Evolutionary conservation across 495 filamentous ascomycete species (phyloP), one percentile per base, ranked within the genome.

Genomic region (Penicillium roqueforti): DNA sequence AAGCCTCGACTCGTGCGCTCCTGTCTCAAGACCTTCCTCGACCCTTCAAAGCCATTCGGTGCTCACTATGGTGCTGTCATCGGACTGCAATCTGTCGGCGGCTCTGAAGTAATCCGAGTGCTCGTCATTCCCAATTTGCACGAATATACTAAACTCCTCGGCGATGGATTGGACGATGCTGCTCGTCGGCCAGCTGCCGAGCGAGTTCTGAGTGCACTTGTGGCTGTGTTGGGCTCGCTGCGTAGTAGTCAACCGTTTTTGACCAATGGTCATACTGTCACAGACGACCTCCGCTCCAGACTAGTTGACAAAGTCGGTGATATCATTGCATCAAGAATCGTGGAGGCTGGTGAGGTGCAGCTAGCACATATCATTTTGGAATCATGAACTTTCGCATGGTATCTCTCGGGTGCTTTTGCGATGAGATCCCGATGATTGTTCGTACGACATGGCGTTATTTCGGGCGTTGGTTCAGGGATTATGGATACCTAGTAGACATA

Each of bases 1-100:
- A 89, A 89, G 48, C 85, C 93, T 0, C 85, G 93, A 31, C 81
- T 98, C n/a, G 88, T 90, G 13, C 83, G 93, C 13, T 91, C 89
- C 0, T 97, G 89, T 66, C 80, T 97, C 3, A 96, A 95, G 72
- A 75, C 83, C 60, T 91, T 96, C 67, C 81, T 98, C 7, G 91
- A 96, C 66, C 88, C 90, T 0, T 78, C 81, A 28, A 87, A 90
- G 62, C 83, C 89, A 0, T 79, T 91, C 4, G 81, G 84, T 16
- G 85, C 90, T 4, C 88, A 93, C 61, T 97, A 90, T 64, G 93
- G 93, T 45, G 89, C 92, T 9, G 80, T 98, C 36, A 79, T 82
- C 36, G 91, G 90, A 4, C 75, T 98, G 10, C 76, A 81, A 0
- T 79, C 82, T 0, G 83, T 92, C 19, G 89, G 89, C 11, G 91